phyloP scores from a whole-genome alignment of 169 alveolate species.

The Toxoplasma gondii region DNA sequence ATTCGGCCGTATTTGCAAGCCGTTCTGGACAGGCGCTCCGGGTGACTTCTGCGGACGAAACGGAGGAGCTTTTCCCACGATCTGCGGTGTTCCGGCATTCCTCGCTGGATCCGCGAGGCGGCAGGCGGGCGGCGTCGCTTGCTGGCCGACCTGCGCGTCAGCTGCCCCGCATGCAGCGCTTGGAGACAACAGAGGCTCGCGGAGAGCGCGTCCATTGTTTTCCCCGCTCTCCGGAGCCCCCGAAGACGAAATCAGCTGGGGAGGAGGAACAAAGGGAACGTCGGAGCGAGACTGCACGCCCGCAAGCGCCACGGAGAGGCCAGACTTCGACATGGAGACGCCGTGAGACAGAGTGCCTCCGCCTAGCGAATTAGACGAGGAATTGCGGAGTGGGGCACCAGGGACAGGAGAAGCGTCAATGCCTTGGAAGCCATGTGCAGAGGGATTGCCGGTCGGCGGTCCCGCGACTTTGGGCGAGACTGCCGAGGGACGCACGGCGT shows the following conservation, averaged over 20 bases:
- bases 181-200: neutral
- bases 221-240: neutral
- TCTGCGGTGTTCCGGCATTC: neutral
- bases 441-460: no score
- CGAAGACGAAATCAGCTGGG: neutral
- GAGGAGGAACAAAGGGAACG: neutral
- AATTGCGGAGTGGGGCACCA: neutral
- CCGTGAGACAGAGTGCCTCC: no score
- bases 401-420: neutral
- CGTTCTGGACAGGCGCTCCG: neutral
- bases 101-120: neutral
- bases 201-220: neutral
- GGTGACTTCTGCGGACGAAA: neutral
- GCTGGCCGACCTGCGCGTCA: neutral
- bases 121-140: neutral
- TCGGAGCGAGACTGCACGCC: neutral
- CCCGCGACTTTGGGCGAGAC: no score
- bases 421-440: neutral
- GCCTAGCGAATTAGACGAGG: no score
- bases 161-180: neutral
- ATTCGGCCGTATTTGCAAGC: neutral
- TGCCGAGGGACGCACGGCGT: neutral
- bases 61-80: neutral
- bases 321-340: no score
- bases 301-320: no score